These are phyloP conservation scores for Fusarium buharicum DNA, from an alignment of 2,329 filamentous ascomycete genomes.

Conservation along the genomic window DNA sequence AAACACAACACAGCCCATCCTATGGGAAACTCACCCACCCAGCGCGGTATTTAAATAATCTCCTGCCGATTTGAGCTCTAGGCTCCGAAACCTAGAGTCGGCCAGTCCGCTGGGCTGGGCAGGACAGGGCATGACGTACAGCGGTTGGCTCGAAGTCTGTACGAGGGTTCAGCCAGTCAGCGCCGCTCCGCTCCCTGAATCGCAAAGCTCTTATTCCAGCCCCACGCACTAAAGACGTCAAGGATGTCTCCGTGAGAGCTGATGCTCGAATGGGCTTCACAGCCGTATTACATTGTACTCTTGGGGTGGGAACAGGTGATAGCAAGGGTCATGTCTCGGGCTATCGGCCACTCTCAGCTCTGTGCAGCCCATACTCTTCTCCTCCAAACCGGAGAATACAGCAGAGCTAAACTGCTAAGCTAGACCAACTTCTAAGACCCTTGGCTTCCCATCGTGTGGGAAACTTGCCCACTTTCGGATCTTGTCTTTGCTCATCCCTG, in stretches of 20 bases:
- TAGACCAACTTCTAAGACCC: not conserved
- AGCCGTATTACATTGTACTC: not conserved
- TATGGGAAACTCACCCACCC: not conserved
- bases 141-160: not conserved
- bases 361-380: not conserved
- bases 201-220: not conserved
- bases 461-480: slow-evolving; percentile 19
- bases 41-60: slow-evolving; percentile 16
- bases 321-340: too few relatives aligned
- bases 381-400: not conserved
- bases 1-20: not conserved
- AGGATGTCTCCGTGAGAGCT: slow-evolving; percentile 2
- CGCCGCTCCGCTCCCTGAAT: slow-evolving; percentile 6
- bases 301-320: not conserved
- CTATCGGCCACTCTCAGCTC: not conserved
- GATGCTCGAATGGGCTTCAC: slow-evolving; percentile 14
- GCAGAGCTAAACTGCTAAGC: not conserved
- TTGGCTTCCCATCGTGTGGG: slow-evolving; percentile 11
- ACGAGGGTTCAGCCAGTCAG: not conserved
- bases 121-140: slow-evolving; percentile 30
- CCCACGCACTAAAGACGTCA: slow-evolving; percentile 3
- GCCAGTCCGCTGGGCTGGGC: slow-evolving; percentile 30
- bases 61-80: slow-evolving; percentile 28
- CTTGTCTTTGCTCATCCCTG: slow-evolving; percentile 20
- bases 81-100: slow-evolving; percentile 41